These are phyloP conservation scores for Mixia osmundae DNA, from an alignment of 1,284 basidiomycete species.

Conservation along the genomic window DNA sequence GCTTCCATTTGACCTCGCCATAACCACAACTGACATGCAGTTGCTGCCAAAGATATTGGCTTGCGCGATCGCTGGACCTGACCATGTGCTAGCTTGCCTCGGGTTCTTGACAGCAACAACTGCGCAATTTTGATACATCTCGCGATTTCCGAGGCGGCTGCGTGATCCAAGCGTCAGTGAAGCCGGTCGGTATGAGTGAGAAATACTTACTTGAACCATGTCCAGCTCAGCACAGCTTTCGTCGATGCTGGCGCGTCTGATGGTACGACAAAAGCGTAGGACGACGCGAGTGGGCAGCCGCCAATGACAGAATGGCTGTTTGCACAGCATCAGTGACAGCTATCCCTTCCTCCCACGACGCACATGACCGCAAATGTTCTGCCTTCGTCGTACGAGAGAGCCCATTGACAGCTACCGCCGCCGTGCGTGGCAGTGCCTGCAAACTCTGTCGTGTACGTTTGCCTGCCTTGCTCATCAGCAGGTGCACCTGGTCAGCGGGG, in stretches of 20 bases:
- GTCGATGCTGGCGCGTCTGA: constrained; percentile 19
- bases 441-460: constrained; percentile 18
- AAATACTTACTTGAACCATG: constrained; percentile 29
- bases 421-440: constrained; percentile 21
- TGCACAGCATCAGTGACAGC: background rate
- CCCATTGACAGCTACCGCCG: constrained; percentile 25
- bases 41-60: too few relatives aligned
- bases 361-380: constrained; percentile 23
- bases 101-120: too few relatives aligned
- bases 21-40: too few relatives aligned
- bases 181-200: too few relatives aligned
- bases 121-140: too few relatives aligned
- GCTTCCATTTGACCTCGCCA: too few relatives aligned
- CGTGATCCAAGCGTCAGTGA: too few relatives aligned
- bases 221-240: constrained; percentile 25
- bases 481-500: background rate
- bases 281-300: constrained; percentile 20
- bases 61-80: too few relatives aligned
- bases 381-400: constrained; percentile 25
- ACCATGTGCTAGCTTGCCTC: too few relatives aligned
- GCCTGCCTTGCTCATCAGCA: background rate
- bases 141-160: too few relatives aligned
- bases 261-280: constrained; percentile 21
- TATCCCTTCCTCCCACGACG: background rate
- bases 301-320: constrained; percentile 19